Base-by-base conservation (phyloP, 2,329 filamentous ascomycete species). In the Microascus cirrosus region DNA sequence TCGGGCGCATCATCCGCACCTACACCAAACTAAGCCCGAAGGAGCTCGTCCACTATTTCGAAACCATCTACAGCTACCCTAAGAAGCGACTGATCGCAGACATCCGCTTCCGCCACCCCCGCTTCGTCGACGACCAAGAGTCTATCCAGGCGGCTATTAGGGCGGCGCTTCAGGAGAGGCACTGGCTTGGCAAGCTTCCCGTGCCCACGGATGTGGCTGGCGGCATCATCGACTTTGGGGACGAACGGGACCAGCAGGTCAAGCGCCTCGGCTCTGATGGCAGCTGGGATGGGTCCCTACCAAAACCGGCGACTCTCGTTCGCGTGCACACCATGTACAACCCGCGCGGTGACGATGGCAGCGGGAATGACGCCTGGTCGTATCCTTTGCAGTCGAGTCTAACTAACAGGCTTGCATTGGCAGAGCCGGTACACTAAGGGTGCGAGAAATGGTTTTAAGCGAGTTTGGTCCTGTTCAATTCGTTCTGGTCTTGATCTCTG, bases 11-110 rank as follows among this genome's bases (percentile, higher is more conserved):
- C 36, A 65, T 76, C 48, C 73, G 73, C 60, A 75, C 73, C 1
- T 75, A 75, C 59, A 68, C 77, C 62, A 82, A 81, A 67, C 70
- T 82, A 8, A 69, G 72, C 4, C 80, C 80, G 0, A 66, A 71
- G 12, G 71, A 78, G 58, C 70, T 83, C n/a, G 71, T 79, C 61
- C 68, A 75, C 60, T 72, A 80, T 58, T 71, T 81, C 51, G 70
- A 75, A 32, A 72, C 75, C 57, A 72, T 73, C 20, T 75, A 76
- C 63, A 71, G 69, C 57, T 78, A 76, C 51, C 73, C 74, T 24
- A 75, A 74, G 54, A 68, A 67, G 34, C 73, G 73, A 11, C 72
- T 80, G 10, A 70, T 80, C 12, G 62, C 65, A 5, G 73, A 74
- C 57, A 69, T 78, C 3, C 71, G 68, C 6, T 62, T 70, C 3